These are phyloP conservation scores for Gymnopilus dilepis DNA, from an alignment of 768 basidiomycete species.

Conservation along the genomic window DNA sequence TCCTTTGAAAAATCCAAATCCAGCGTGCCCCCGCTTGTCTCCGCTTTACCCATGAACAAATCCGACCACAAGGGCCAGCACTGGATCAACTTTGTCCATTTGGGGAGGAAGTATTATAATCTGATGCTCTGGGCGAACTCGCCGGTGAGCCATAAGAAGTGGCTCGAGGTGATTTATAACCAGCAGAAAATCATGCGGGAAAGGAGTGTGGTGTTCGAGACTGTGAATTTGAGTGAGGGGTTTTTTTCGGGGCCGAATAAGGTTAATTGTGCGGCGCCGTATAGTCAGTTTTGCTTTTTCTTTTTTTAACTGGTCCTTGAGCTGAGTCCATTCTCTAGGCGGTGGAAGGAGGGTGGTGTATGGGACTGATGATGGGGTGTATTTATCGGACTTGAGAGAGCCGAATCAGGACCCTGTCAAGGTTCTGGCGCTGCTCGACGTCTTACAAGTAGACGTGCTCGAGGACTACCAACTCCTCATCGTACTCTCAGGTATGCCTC, in stretches of 20 bases:
- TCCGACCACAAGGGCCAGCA: conserved; percentile 82
- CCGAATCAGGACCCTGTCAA: conserved; percentile 82
- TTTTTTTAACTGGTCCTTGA: too few relatives aligned
- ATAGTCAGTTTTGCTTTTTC: conserved; percentile 74
- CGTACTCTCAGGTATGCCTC: conserved; percentile 87
- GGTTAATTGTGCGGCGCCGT: conserved; percentile 91
- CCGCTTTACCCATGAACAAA: conserved; percentile 53
- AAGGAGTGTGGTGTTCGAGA: conserved; percentile 86
- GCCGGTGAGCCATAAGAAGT: conserved; percentile 85
- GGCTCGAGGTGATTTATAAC: conserved; percentile 90
- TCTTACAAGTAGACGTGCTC: conserved; percentile 93
- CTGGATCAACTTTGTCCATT: conserved; percentile 91
- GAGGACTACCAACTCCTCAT: conserved; percentile 96
- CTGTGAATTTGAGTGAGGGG: conserved; percentile 81
- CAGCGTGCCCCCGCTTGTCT: conserved; percentile 44
- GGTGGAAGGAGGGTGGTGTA: conserved; percentile 87
- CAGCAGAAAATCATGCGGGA: conserved; percentile 88
- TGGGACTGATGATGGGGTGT: conserved; percentile 98
- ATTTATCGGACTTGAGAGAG: conserved; percentile 87
- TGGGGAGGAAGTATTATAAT: conserved; percentile 92
- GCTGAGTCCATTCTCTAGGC: too few relatives aligned
- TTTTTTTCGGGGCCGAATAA: conserved; percentile 87
- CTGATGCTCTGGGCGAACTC: conserved; percentile 92
- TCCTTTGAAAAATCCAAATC: conserved; percentile 44
- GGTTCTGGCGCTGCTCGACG: conserved; percentile 87